Evolutionary conservation across 2,329 filamentous ascomycete genomes (phyloP), one percentile per base, ranked within the genome.

Genomic region (Coniella vitis): DNA sequence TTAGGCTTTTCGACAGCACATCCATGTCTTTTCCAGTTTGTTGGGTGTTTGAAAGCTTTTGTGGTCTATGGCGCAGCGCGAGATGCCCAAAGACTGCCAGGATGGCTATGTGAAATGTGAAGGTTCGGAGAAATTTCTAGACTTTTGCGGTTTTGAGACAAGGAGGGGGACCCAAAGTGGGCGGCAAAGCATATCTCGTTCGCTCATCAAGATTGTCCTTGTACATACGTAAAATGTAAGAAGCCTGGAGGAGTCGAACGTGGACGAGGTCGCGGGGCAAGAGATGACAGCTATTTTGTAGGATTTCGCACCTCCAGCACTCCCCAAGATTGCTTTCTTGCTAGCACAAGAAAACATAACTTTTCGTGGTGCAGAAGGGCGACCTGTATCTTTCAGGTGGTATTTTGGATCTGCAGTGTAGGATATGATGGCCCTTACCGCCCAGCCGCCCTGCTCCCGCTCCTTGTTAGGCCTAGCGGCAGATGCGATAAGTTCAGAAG

Each of bases 401-500:
- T 40, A 38, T 49, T 37, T 38, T 34, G 37, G 4, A 54, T 41
- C 47, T 57, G 55, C 52, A 51, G 56, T 54, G 56, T 58, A 44
- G 56, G 48, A 25, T 48, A 51, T 54, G 53, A n/a, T n/a, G n/a
- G n/a, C n/a, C n/a, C n/a, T n/a, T n/a, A n/a, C n/a, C n/a, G 45
- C 39, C 55, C 61, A 60, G 62, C 60, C 60, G 60, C 60, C 60
- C 49, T 61, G 51, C 45, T 45, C 34, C 34, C 9, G 16, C 20
- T 9, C 58, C 59, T 39, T 3, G 50, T 55, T 8, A 2, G 53
- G 51, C 31, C 31, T 58, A 57, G 56, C 53, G 47, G 38, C 37
- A 45, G 32, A 31, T 22, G 42, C 56, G 56, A 61, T 59, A 58
- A 59, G 56, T 10, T 10, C 25, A 5, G 10, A 29, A 29, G 25